phyloP scores from a whole-genome alignment of 352 stramenopile species.

The Phytophthora ramorum region DNA sequence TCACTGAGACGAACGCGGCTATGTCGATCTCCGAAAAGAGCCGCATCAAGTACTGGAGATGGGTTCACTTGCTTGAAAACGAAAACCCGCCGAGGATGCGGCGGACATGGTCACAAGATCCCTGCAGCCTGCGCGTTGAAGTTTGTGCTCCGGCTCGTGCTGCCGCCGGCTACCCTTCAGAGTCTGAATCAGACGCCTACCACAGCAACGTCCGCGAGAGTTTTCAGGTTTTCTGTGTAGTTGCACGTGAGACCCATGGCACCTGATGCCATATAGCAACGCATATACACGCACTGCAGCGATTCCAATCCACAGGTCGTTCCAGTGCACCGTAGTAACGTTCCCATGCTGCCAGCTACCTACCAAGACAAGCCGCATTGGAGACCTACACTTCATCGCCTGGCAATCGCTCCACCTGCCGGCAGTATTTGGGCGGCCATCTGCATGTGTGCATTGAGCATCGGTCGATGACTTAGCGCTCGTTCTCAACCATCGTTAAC shows the following conservation, averaged over 20 bases:
- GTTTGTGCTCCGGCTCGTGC: background rate
- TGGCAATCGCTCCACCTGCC: conserved; percentile 1
- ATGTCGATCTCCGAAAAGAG: conserved; percentile 29
- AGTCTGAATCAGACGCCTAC: no score
- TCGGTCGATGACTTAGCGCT: conserved; percentile 2
- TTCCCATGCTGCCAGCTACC: background rate
- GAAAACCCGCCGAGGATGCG: no score
- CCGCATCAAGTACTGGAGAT: conserved; percentile 25
- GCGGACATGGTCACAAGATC: background rate
- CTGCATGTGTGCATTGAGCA: background rate
- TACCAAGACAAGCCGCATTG: background rate
- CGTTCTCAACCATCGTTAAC: background rate
- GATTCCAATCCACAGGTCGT: no score
- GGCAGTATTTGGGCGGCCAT: background rate
- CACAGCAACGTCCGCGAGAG: background rate
- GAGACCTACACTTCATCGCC: background rate
- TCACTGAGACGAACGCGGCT: conserved; percentile 22
- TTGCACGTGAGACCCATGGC: no score
- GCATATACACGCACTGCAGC: no score
- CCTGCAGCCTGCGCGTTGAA: background rate
- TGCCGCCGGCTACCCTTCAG: no score
- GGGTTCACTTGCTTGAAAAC: conserved; percentile 7
- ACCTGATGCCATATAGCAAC: no score
- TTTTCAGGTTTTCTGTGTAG: background rate
- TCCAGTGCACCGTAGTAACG: background rate